These are phyloP conservation scores for Cladosporium sp. DNA, from an alignment of 2,329 filamentous ascomycete genomes.

Conservation along the genomic window DNA sequence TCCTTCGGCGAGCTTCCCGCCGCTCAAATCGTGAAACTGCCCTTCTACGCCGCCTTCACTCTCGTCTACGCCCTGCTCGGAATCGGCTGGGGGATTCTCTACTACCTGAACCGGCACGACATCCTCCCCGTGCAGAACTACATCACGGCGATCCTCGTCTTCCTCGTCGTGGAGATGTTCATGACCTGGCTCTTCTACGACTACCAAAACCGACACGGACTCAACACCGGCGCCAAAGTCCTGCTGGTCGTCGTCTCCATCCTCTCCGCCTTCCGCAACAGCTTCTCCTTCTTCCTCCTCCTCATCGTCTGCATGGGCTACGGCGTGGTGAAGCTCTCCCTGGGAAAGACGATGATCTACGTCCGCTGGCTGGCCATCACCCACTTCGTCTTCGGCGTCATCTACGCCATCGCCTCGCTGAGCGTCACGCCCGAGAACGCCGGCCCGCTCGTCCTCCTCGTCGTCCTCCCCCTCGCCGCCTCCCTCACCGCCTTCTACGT, in stretches of 20 bases:
- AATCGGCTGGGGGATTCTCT: slow-evolving; percentile 89
- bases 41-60: slow-evolving; percentile 92
- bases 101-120: slow-evolving; percentile 89
- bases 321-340: slow-evolving; percentile 88
- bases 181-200: slow-evolving; percentile 99
- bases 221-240: slow-evolving; percentile 76
- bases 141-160: slow-evolving; percentile 93
- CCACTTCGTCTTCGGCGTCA: slow-evolving; percentile 91
- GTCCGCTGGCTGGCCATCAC: slow-evolving; percentile 86
- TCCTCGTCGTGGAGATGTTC: slow-evolving; percentile 91
- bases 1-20: slow-evolving; percentile 94
- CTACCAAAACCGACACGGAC: slow-evolving; percentile 85
- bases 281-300: slow-evolving; percentile 96
- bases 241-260: slow-evolving; percentile 89
- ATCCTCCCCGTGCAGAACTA: slow-evolving; percentile 98
- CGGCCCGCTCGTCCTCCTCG: slow-evolving; percentile 84
- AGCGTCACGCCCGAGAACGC: slow-evolving; percentile 85
- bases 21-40: slow-evolving; percentile 92
- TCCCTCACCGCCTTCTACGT: slow-evolving; percentile 97
- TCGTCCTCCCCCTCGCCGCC: slow-evolving; percentile 85
- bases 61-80: slow-evolving; percentile 88
- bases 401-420: slow-evolving; percentile 87
- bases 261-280: slow-evolving; percentile 89
- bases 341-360: slow-evolving; percentile 91
- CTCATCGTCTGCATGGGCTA: slow-evolving; percentile 99